Conservation (phyloP, 2,329 filamentous ascomycete genomes). For the Magnaporthiopsis poae region DNA sequence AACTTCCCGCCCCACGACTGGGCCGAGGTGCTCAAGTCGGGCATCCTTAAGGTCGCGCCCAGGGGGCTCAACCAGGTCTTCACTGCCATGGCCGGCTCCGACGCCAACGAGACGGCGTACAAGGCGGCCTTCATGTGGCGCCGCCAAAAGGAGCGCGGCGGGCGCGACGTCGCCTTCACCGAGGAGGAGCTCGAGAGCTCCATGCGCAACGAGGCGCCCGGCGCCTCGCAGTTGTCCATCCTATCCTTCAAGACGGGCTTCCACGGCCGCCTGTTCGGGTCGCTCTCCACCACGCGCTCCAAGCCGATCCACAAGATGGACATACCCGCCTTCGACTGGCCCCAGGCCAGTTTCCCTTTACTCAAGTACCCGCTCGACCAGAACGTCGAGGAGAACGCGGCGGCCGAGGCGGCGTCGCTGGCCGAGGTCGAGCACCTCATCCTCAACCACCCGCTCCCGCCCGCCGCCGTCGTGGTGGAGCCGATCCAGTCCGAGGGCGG, state of each 20-base stretch:
- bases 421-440: constrained; percentile 77
- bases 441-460: constrained; percentile 66
- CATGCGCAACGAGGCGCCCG: constrained; percentile 74
- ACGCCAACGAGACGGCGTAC: constrained; percentile 89
- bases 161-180: constrained; percentile 67
- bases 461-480: constrained; percentile 75
- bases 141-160: constrained; percentile 70
- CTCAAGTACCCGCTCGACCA: constrained; percentile 81
- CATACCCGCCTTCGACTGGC: constrained; percentile 92
- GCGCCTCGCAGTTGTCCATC: constrained; percentile 68
- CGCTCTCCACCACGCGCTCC: constrained; percentile 76
- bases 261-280: constrained; percentile 78
- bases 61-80: constrained; percentile 81
- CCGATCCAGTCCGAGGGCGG: constrained; percentile 89
- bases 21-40: constrained; percentile 67
- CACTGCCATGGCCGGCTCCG: constrained; percentile 78
- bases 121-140: constrained; percentile 94
- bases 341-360: constrained; percentile 73
- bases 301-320: constrained; percentile 94
- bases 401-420: constrained; percentile 69
- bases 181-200: constrained; percentile 60
- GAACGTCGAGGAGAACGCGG: constrained; percentile 69
- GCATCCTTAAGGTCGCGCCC: constrained; percentile 73
- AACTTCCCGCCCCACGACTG: constrained; percentile 85
- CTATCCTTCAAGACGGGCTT: constrained; percentile 81